Base-by-base conservation (phyloP, 2,329 filamentous ascomycete genomes). In the Penicillium sp. region DNA sequence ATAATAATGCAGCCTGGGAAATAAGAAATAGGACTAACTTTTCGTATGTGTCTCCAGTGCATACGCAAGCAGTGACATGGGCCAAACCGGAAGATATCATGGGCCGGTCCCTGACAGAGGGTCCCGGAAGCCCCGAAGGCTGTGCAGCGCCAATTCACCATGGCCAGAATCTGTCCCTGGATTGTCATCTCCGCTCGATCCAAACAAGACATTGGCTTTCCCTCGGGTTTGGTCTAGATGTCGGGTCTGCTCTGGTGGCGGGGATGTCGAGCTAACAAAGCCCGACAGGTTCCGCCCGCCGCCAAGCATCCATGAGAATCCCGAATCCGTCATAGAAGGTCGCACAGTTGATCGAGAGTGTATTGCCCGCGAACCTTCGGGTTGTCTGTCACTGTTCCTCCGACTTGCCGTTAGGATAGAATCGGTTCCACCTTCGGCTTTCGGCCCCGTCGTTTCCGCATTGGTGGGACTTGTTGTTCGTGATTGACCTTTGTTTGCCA, bases 281-380 rank as follows among this genome's bases (percentile, higher is more conserved):
- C 71, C 73, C 10, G 75, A 78, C 26, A 76, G 69, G 49, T 73
- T 73, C 40, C 74, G 70, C 54, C 71, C 70, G 43, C 77, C 74
- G 35, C 77, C 78, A 36, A 80, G 69, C 76, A 80, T 80, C 75
- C 78, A 80, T 12, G 78, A 79, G 54, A 79, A 80, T 25, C 76
- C 76, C 17, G 78, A 75, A 47, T 79, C 71, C 35, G 74, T 71
- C 46, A 80, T 61, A 36, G 77, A 75, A 46, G 76, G 73, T 38
- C 78, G 75, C 10, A 66, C 55, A 40, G 49, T 50, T 43, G 67
- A 60, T 42, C 66, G 68, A 33, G 59, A 50, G 25, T 67, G 59
- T 52, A 62, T 65, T 36, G 63, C 56, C 25, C 63, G 66, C 16
- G 58, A 48, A 30, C 51, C 28, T 38, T 60, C 57, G 25, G 52